These are phyloP conservation scores for Pelargonium fulgidum DNA, from an alignment of 441 rosid genomes.

Conservation along the genomic window DNA sequence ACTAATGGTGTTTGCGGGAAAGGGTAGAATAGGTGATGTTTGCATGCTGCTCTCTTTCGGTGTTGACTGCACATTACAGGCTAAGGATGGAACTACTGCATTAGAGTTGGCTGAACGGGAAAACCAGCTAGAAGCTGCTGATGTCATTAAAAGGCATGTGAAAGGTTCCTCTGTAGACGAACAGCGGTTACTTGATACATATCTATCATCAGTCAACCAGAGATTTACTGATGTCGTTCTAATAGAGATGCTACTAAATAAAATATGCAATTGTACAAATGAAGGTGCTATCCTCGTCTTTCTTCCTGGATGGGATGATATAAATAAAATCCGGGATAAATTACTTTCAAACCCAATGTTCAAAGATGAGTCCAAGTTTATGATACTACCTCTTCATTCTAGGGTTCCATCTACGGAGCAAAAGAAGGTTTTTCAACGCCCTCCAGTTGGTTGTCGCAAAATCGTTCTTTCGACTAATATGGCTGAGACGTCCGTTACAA, in stretches of 20 bases:
- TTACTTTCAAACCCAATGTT: conserved; percentile 51
- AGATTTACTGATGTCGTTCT: conserved; percentile 68
- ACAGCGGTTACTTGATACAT: conserved; percentile 54
- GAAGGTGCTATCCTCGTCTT: conserved; percentile 93
- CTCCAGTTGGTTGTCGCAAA: conserved; percentile 77
- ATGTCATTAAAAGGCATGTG: conserved; percentile 45
- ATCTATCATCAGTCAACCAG: conserved; percentile 51
- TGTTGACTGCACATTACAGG: conserved; percentile 54
- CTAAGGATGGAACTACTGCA: conserved; percentile 64
- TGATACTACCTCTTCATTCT: conserved; percentile 82
- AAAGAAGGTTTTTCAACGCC: conserved; percentile 68
- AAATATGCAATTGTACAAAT: conserved; percentile 60
- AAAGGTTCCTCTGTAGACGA: conserved; percentile 38
- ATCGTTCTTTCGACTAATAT: conserved; percentile 87
- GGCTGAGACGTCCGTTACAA: conserved; percentile 89
- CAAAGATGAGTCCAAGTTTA: conserved; percentile 48
- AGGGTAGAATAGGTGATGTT: conserved; percentile 78
- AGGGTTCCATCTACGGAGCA: conserved; percentile 87
- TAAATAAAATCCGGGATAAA: conserved; percentile 54
- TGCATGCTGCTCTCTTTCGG: conserved; percentile 82
- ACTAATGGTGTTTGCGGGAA: conserved; percentile 84
- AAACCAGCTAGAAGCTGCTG: conserved; percentile 64
- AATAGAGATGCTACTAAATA: conserved; percentile 58
- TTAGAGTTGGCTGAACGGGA: conserved; percentile 58
- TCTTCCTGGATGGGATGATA: conserved; percentile 98